Conservation (phyloP, 2,329 filamentous ascomycete genomes). For the Claviceps sp. region DNA sequence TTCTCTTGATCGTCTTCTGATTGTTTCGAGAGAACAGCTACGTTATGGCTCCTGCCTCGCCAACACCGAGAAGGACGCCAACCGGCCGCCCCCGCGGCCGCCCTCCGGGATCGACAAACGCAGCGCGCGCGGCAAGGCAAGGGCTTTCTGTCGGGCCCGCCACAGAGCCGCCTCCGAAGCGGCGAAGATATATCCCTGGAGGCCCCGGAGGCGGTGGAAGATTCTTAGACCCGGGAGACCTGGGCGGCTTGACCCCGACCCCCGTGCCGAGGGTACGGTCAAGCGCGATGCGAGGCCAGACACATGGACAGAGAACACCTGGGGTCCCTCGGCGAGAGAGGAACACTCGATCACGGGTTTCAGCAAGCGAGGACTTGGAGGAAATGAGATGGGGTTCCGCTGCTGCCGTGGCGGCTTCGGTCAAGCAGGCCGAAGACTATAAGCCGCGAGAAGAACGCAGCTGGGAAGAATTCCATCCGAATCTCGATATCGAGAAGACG, state of each 20-base stretch:
- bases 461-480: conserved; percentile 96
- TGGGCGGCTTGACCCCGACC: conserved; percentile 37
- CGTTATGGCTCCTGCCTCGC: conserved; percentile 20
- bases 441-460: conserved; percentile 93
- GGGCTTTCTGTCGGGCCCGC: conserved; percentile 19
- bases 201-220: conserved; percentile 76
- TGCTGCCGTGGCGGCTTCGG: conserved; percentile 76
- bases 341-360: conserved; percentile 39
- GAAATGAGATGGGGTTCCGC: conserved; percentile 69
- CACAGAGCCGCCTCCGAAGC: conserved; percentile 54
- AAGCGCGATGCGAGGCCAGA: conserved; percentile 32
- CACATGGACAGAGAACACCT: conserved; percentile 22
- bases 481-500: conserved; percentile 74
- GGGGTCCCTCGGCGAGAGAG: conserved; percentile 42
- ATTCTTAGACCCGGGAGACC: conserved; percentile 61
- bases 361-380: conserved; percentile 39
- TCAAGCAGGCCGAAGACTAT: conserved; percentile 88
- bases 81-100: conserved; percentile 34
- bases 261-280: conserved; percentile 25
- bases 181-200: conserved; percentile 69
- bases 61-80: conserved; percentile 27
- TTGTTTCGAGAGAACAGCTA: not conserved
- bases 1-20: not conserved
- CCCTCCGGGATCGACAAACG: conserved; percentile 29
- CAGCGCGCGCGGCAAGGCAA: conserved; percentile 25